Base-by-base conservation (phyloP, 257 asterid genomes). In the Nicotiana tabacum region DNA sequence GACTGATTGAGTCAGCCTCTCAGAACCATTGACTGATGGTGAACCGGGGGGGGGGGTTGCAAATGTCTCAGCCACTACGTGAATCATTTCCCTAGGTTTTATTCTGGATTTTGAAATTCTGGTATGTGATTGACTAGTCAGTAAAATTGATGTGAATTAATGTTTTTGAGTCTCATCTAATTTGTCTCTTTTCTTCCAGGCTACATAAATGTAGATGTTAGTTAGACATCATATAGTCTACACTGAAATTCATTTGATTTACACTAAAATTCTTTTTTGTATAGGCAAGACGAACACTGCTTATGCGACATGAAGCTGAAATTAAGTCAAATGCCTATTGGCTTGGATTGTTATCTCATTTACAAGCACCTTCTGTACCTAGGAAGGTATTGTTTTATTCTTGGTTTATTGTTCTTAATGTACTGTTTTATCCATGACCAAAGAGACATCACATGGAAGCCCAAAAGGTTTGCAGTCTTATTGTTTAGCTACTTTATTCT, bases 281-380 rank as follows among this genome's bases (percentile, higher is more conserved):
- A 66, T 90, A 96, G 99, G 99, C 99, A 84, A 94, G 89, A 85
- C 89, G 99, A 72, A 96, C 99, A 13, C 90, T 96, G 88, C 89
- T 96, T 77, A 96, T 96, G 99, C 93, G 99, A 74, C 99, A 96
- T 86, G 99, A 96, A 88, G 99, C 99, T 43, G 98, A 96, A 89
- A 94, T 90, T 82, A 96, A 96, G 89, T 96, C 99, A 85, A 96
- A 96, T 86, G 93, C 97, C 6, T 96, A 96, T 89, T 96, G 98
- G 99, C 93, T 96, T 83, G 99, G 99, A 64, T 84, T 96, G 92
- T 90, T 96, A 91, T 91, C 99, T 81, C 99, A 96, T 85, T 85
- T 94, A 90, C 99, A 96, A 88, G 92, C 98, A 30, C 65, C 90
- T 82, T 94, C 97, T 79, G 98, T 96, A 81, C 96, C 97, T 77